Conservation (phyloP, 2,329 filamentous ascomycete species). For the Cryphonectria naterciae region DNA sequence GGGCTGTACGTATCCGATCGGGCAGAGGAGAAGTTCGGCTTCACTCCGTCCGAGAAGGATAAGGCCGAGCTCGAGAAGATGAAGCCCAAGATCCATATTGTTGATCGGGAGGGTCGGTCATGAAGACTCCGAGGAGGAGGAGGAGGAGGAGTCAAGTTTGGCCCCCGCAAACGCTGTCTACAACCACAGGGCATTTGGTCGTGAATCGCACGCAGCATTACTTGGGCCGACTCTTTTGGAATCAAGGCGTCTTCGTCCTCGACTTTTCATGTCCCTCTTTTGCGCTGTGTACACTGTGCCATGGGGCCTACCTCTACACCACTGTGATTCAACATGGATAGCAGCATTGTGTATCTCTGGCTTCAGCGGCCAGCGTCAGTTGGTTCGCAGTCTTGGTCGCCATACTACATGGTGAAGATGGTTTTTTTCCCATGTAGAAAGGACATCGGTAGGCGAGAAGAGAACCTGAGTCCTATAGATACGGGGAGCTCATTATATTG, state of each 20-base stretch:
- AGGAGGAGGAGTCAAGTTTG: neutral
- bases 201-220: neutral
- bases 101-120: slow-evolving; percentile 52
- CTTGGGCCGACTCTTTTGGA: neutral
- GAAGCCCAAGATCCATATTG: slow-evolving; percentile 64
- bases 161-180: neutral
- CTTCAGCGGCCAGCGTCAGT: neutral
- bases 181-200: neutral
- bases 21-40: slow-evolving; percentile 73
- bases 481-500: no score
- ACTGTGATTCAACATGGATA: neutral
- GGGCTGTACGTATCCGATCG: slow-evolving; percentile 76
- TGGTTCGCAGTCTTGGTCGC: neutral
- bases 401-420: neutral
- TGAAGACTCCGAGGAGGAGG: slow-evolving; percentile 15
- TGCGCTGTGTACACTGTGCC: neutral
- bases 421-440: neutral
- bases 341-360: neutral
- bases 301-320: neutral
- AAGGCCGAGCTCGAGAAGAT: slow-evolving; percentile 65
- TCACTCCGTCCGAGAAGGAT: slow-evolving; percentile 74
- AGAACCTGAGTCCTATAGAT: no score
- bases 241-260: neutral
- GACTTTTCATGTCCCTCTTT: neutral
- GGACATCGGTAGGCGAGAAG: neutral